Percentiles rank a stretch among this genome's conserved stretches.
phyloP scores from a whole-genome alignment of 345 rosid species.

The Cardamine resedifolia region DNA sequence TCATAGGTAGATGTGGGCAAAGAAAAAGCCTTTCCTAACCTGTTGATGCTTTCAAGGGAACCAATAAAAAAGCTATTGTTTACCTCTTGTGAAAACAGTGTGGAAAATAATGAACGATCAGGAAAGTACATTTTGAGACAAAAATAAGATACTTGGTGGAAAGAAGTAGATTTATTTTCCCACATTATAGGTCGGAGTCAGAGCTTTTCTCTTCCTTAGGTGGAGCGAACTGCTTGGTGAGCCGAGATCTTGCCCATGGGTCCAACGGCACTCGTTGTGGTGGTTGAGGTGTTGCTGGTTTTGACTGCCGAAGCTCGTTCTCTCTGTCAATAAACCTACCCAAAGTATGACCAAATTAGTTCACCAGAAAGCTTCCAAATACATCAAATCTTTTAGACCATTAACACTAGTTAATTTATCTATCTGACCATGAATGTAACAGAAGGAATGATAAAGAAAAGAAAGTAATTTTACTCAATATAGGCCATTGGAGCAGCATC shows the following conservation, averaged over 20 bases:
- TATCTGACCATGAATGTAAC: background rate
- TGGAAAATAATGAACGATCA: background rate
- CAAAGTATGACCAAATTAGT: slow-evolving; percentile 9
- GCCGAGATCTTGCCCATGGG: slow-evolving; percentile 81
- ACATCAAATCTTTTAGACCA: background rate
- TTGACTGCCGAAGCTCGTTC: slow-evolving; percentile 84
- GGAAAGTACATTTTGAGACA: background rate
- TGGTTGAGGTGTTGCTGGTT: slow-evolving; percentile 68
- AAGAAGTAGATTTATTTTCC: background rate
- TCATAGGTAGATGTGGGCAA: background rate
- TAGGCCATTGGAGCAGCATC: slow-evolving; percentile 97
- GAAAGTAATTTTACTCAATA: slow-evolving; percentile 56
- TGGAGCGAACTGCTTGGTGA: slow-evolving; percentile 51
- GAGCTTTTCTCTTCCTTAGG: slow-evolving; percentile 72
- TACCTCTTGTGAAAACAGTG: slow-evolving; percentile 9
- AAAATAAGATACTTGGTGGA: background rate
- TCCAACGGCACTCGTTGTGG: slow-evolving; percentile 65
- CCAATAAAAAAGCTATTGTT: background rate
- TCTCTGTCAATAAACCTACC: slow-evolving; percentile 89
- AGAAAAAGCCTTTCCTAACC: background rate
- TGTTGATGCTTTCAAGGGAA: background rate
- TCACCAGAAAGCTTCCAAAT: background rate
- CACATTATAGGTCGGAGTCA: slow-evolving; percentile 45
- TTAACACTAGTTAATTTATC: background rate
- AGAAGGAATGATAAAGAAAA: background rate